Conservation (phyloP, 1,284 basidiomycete species). For the Sphagnurus paluster region DNA sequence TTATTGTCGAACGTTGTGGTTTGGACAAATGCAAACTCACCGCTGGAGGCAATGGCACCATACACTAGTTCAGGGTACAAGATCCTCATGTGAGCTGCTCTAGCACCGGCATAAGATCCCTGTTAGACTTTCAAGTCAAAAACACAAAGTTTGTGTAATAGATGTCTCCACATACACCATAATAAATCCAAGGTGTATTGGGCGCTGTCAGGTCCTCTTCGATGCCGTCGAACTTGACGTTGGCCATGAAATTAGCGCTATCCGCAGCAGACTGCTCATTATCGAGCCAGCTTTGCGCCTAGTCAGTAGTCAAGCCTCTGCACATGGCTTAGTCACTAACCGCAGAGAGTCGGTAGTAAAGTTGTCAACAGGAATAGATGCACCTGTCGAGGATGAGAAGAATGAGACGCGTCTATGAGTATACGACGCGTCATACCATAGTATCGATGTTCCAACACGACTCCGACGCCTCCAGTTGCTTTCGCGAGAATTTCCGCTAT, state of each 20-base stretch:
- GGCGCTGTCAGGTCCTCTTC: constrained; percentile 69
- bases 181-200: constrained; percentile 89
- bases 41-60: constrained; percentile 90
- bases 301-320: neutral
- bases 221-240: constrained; percentile 76
- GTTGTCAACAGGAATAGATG: constrained; percentile 78
- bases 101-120: constrained; percentile 92
- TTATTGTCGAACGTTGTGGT: constrained; percentile 1
- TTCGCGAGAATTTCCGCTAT: constrained; percentile 85
- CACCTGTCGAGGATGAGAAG: constrained; percentile 57
- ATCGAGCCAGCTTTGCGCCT: constrained; percentile 67
- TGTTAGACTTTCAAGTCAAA: constrained; percentile 25
- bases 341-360: constrained; percentile 81
- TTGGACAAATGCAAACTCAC: constrained; percentile 38
- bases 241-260: constrained; percentile 87
- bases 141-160: neutral
- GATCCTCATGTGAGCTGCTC: constrained; percentile 90
- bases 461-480: constrained; percentile 82
- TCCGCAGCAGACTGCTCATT: constrained; percentile 92
- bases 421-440: constrained; percentile 53
- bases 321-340: constrained; percentile 21
- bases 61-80: constrained; percentile 87
- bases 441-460: constrained; percentile 90
- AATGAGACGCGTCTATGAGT: neutral
- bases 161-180: constrained; percentile 58